Base-by-base conservation (phyloP, 768 basidiomycete genomes). In the Phlegmacium glaucopus region DNA sequence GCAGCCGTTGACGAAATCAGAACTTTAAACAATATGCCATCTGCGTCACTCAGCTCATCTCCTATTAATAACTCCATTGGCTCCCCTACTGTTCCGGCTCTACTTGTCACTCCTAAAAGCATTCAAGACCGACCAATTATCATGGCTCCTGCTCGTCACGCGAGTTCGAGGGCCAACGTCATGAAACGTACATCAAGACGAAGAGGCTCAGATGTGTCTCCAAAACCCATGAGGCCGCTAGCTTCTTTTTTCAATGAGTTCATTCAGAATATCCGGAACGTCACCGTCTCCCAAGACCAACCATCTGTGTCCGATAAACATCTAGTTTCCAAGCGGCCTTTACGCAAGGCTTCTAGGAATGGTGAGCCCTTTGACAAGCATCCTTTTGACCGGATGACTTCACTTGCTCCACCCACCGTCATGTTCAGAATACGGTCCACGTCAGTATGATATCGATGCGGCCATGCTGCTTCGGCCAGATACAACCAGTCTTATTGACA, bases 161-260 rank as follows among this genome's bases (percentile, higher is more conserved):
- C 11, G 6, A 34, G n/a, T 34, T 34, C 32, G n/a, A 34, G 10
- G 6, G 11, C n/a, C 32, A n/a, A 34, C 11, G 32, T 22, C 22
- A 5, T n/a, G 32, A 10, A 10, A 6, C 2, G 18, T 18, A 6
- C 25, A 26, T 40, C 39, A 18, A 18, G 7, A 40, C 12, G 18
- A 2, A 46, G 8, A n/a, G 37, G 28, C 30, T 18, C 10, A n/a
- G 28, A 27, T 15, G 10, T 16, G 12, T 16, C 43, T 29, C 42
- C 46, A 18, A 66, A 59, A 47, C 51, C 51, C 4, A 52, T 70
- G 18, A 67, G 61, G 44, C 65, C 70, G 2, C 63, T 72, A 12
- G 65, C 51, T 10, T 66, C 64, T 9, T 66, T 68, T 39, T 59
- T 73, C 34, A 63, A 66, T 39, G 56, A 51, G 12, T 69, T 74